Evolutionary conservation across 2,329 filamentous ascomycete species (phyloP).

Genomic region (Aspergillus arachidicola): DNA sequence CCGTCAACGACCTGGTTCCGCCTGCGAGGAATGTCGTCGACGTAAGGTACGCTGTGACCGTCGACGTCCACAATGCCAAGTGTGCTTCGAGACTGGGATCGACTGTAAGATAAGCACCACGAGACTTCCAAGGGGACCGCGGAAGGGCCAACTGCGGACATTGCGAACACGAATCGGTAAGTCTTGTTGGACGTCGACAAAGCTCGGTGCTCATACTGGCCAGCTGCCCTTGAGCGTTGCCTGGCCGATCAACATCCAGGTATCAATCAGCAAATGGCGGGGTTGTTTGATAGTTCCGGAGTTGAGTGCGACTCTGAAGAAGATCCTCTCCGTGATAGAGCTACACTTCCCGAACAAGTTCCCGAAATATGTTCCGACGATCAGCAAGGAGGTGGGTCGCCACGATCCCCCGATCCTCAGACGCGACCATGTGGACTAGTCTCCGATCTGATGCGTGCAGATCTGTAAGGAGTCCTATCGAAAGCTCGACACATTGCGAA

Average conservation of each 20-base stretch:
- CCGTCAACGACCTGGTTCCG: constrained; percentile 31
- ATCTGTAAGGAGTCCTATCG: constrained; percentile 17
- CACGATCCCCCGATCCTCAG: constrained; percentile 13
- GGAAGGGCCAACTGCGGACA: constrained; percentile 32
- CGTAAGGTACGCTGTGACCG: constrained; percentile 34
- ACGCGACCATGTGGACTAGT: constrained; percentile 13
- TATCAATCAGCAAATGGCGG: constrained; percentile 21
- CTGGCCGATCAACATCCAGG: constrained; percentile 29
- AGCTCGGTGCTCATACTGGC: neutral
- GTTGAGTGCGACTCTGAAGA: constrained; percentile 22
- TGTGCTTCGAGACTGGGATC: constrained; percentile 31
- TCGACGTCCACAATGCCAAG: constrained; percentile 28
- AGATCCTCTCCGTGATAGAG: constrained; percentile 15
- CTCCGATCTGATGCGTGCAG: constrained; percentile 22
- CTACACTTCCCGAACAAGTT: constrained; percentile 2
- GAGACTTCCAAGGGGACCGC: constrained; percentile 29
- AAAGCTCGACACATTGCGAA: neutral
- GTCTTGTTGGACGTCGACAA: neutral
- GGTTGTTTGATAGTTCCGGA: constrained; percentile 15
- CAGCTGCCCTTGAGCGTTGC: constrained; percentile 31
- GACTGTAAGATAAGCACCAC: constrained; percentile 31
- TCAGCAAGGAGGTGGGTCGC: constrained; percentile 8
- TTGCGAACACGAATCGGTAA: constrained; percentile 32
- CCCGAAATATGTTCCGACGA: constrained; percentile 5
- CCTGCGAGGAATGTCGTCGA: constrained; percentile 34